These are phyloP conservation scores for Effrenium voratum DNA, from an alignment of 73 alveolate species.

Conservation along the genomic window DNA sequence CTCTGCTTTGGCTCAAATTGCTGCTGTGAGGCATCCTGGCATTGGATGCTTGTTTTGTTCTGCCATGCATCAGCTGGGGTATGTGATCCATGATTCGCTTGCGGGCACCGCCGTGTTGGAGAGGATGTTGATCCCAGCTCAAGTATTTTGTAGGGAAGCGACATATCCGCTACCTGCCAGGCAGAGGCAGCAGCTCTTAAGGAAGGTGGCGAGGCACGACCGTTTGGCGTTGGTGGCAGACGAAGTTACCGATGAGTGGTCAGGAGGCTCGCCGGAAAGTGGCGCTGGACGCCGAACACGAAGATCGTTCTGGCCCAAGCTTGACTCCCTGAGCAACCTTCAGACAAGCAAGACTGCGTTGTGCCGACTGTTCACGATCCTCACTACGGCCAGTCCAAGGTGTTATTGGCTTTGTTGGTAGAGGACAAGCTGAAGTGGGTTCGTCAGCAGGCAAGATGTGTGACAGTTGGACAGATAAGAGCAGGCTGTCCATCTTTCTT, in stretches of 20 bases:
- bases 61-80: too few relatives aligned
- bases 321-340: neutral
- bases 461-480: neutral
- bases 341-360: neutral
- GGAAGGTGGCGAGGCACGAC: slow-evolving; percentile 68
- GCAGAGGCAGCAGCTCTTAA: slow-evolving; percentile 59
- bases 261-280: slow-evolving; percentile 55
- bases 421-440: slow-evolving; percentile 60
- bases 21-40: neutral
- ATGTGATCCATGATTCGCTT: neutral
- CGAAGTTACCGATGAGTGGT: neutral
- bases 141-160: too few relatives aligned
- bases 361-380: neutral
- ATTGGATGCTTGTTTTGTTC: too few relatives aligned
- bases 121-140: neutral
- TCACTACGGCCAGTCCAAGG: neutral
- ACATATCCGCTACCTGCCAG: slow-evolving; percentile 13
- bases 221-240: neutral
- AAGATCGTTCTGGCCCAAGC: slow-evolving; percentile 35
- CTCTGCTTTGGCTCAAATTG: neutral
- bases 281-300: slow-evolving; percentile 61
- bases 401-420: slow-evolving; percentile 59
- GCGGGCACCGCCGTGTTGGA: neutral
- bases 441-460: slow-evolving; percentile 28
- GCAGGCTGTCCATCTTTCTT: neutral